Base-by-base conservation (phyloP, 2,329 filamentous ascomycete genomes). In the Escovopsis sp. region DNA sequence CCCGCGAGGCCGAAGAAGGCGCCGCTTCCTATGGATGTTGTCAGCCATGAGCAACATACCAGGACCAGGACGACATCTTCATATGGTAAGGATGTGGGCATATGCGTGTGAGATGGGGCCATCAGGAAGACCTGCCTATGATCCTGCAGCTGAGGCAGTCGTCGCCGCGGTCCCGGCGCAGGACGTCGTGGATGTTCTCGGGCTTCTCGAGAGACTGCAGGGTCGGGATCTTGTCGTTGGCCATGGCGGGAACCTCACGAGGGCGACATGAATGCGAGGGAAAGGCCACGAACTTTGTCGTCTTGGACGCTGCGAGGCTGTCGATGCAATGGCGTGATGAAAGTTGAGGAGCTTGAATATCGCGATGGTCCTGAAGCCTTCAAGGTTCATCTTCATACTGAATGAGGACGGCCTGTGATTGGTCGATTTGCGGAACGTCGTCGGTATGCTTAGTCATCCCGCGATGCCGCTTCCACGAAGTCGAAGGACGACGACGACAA, bases 1-100 rank as follows among this genome's bases (percentile, higher is more conserved):
- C 67, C 75, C 4, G 76, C 82, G 13, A 88, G 70, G 1, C 79
- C 79, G 37, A 84, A 63, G 43, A 90, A 85, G 1, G 81, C 79
- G 27, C 75, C 68, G 49, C 79, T 78, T 31, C 82, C 82, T 87
- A 46, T 37, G 16, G 11, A 23, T 21, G 19, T 9, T 5, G 5
- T 21, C 5, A 9, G 5, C 5, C 17, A 9, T 15, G 12, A 23
- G n/a, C 5, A 2, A 11, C 21, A 29, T 25, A 14, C 14, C 12
- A 11, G 16, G 5, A 17, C 7, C 4, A 13, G 28, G 33, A 32
- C 27, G 15, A n/a, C n/a, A n/a, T n/a, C n/a, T n/a, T n/a, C n/a
- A n/a, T n/a, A n/a, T n/a, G n/a, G n/a, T n/a, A n/a, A n/a, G n/a
- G n/a, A n/a, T n/a, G n/a, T n/a, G n/a, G n/a, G n/a, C n/a, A n/a